A percentile compares a stretch with the other conserved stretches of the same genome.
These are phyloP conservation scores for Letharia columbiana DNA, from an alignment of 495 filamentous ascomycete genomes.

Conservation along the genomic window DNA sequence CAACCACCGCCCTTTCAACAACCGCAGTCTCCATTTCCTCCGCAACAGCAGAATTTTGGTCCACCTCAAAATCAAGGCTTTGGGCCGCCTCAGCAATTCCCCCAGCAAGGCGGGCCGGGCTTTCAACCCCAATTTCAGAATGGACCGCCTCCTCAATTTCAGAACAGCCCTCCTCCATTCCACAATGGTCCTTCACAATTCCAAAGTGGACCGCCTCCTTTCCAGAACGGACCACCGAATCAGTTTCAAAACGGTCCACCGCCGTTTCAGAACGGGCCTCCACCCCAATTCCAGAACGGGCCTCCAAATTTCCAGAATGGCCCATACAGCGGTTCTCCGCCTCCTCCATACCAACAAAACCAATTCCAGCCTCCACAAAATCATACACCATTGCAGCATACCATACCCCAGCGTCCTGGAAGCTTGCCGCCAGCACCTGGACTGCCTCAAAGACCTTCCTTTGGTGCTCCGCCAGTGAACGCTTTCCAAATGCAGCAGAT, in stretches of 20 bases:
- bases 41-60: constrained; percentile 20
- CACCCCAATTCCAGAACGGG: constrained; percentile 28
- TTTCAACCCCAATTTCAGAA: constrained; percentile 33
- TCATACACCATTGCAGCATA: constrained; percentile 36
- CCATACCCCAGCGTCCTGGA: constrained; percentile 39
- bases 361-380: constrained; percentile 35
- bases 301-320: constrained; percentile 38
- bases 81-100: constrained; percentile 26
- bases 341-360: constrained; percentile 32
- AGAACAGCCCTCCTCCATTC: constrained; percentile 30
- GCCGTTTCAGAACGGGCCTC: constrained; percentile 27
- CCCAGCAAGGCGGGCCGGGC: constrained; percentile 32
- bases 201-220: constrained; percentile 30
- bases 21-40: constrained; percentile 21
- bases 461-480: constrained; percentile 49
- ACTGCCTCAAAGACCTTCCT: constrained; percentile 55
- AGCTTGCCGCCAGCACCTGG: constrained; percentile 49
- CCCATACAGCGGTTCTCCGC: constrained; percentile 32
- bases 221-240: constrained; percentile 28
- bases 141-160: constrained; percentile 31
- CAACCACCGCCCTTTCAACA: constrained; percentile 29
- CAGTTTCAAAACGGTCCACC: constrained; percentile 29
- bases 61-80: constrained; percentile 25
- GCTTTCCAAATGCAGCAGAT: constrained; percentile 54
- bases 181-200: constrained; percentile 33